Evolutionary conservation across 2,329 filamentous ascomycete species (phyloP).

Genomic region (Dryadomyces quercivorus): DNA sequence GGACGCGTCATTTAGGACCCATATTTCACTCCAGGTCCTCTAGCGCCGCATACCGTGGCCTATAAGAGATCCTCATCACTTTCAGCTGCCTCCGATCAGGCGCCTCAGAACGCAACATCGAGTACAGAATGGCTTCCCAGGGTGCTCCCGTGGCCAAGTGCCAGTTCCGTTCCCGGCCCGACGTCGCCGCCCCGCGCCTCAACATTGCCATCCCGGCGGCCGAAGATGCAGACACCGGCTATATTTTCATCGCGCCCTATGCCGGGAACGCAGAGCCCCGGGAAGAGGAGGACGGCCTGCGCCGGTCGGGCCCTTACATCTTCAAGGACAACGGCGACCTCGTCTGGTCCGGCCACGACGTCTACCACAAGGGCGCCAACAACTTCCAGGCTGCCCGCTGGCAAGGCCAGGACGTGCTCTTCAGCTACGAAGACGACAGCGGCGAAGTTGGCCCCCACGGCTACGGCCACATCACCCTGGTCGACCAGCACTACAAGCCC

Average conservation of each 20-base stretch:
- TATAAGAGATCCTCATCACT: no score
- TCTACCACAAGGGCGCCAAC: slow-evolving; percentile 37
- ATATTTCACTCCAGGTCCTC: no score
- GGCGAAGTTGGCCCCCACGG: slow-evolving; percentile 39
- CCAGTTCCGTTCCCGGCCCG: slow-evolving; percentile 12
- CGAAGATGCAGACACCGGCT: slow-evolving; percentile 20
- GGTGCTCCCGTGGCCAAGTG: background rate
- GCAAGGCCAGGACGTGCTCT: slow-evolving; percentile 39
- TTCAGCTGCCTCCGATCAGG: no score
- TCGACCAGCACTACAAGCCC: slow-evolving; percentile 42
- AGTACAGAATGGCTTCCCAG: no score
- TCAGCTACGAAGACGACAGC: slow-evolving; percentile 40
- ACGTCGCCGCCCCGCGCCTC: slow-evolving; percentile 21
- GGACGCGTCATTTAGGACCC: no score
- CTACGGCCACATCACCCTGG: slow-evolving; percentile 38
- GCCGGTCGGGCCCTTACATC: slow-evolving; percentile 41
- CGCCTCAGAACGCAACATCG: no score
- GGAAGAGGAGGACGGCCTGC: slow-evolving; percentile 13
- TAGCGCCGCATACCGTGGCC: no score
- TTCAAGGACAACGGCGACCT: slow-evolving; percentile 40
- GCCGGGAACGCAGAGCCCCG: slow-evolving; percentile 15
- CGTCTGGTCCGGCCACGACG: slow-evolving; percentile 43
- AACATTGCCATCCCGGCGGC: slow-evolving; percentile 20
- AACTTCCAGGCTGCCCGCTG: slow-evolving; percentile 40
- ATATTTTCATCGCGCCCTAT: slow-evolving; percentile 15